Conservation (phyloP, 352 stramenopile species). For the Pythium apleroticum region DNA sequence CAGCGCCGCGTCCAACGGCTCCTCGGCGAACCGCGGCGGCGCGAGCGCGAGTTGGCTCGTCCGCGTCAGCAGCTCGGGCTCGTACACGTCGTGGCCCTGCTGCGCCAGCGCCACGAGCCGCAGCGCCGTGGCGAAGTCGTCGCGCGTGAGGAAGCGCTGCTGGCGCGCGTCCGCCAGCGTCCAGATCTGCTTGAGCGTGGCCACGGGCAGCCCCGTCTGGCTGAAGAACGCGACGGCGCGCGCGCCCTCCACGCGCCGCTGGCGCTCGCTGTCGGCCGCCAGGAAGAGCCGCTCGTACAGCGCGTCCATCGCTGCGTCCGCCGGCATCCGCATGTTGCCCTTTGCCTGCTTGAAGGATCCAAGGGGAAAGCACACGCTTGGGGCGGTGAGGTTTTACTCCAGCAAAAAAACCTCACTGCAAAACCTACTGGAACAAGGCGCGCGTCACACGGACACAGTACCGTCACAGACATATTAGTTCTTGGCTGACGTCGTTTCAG, state of each 20-base stretch:
- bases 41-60: constrained; percentile 5
- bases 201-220: constrained; percentile 25
- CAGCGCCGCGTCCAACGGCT: constrained; percentile 13
- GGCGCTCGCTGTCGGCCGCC: constrained; percentile 27
- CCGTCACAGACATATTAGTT: neutral
- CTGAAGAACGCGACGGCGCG: constrained; percentile 35
- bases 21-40: constrained; percentile 27
- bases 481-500: neutral
- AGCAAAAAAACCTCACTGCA: constrained; percentile 8
- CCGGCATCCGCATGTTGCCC: neutral
- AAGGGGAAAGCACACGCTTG: neutral
- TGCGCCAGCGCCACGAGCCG: constrained; percentile 34
- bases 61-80: neutral
- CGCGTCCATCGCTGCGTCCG: constrained; percentile 3
- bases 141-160: constrained; percentile 19
- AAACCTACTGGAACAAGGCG: neutral
- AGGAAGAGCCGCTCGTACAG: constrained; percentile 32
- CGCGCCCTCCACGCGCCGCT: constrained; percentile 21
- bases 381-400: constrained; percentile 12
- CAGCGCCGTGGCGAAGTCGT: constrained; percentile 29
- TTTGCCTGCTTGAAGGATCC: constrained; percentile 11
- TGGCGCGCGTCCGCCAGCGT: constrained; percentile 27
- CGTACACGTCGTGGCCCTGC: constrained; percentile 28
- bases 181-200: constrained; percentile 38
- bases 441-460: neutral